A percentile compares a stretch with the other conserved stretches of the same genome.
phyloP scores from a whole-genome alignment of 176 grass and related monocot species.

The Melocanna baccifera region DNA sequence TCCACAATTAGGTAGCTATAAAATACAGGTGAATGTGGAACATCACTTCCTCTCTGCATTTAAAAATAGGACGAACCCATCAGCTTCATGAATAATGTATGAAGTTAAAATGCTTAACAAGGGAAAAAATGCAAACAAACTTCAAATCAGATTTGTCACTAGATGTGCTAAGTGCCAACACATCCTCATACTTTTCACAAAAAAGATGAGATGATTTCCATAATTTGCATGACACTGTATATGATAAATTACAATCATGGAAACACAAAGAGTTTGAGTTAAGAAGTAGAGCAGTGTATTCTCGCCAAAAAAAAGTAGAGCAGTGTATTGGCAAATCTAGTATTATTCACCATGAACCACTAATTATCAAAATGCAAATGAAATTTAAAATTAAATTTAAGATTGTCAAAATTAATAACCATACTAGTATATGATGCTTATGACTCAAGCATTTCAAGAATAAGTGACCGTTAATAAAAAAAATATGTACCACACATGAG shows the following conservation, averaged over 20 bases:
- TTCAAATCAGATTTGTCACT: background rate
- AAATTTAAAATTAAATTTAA: background rate
- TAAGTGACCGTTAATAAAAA: background rate
- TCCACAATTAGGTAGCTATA: constrained; percentile 88
- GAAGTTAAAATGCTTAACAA: background rate
- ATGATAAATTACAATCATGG: constrained; percentile 3
- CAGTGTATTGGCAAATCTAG: background rate
- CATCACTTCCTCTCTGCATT: constrained; percentile 92
- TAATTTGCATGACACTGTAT: background rate
- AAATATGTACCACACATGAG: background rate
- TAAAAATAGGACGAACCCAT: constrained; percentile 16
- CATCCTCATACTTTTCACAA: background rate
- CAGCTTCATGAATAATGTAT: constrained; percentile 30
- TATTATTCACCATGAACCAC: background rate
- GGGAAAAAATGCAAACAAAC: background rate
- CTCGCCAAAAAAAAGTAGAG: background rate
- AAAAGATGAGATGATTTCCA: background rate
- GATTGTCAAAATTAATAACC: background rate
- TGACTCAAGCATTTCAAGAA: background rate
- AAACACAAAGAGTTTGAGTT: background rate
- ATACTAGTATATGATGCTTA: constrained; percentile 2
- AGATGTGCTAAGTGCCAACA: background rate
- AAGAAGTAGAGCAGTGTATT: background rate
- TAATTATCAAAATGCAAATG: background rate
- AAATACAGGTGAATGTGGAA: constrained; percentile 93